phyloP scores from a whole-genome alignment of 2,329 filamentous ascomycete genomes.

The Aureobasidium sp. region DNA sequence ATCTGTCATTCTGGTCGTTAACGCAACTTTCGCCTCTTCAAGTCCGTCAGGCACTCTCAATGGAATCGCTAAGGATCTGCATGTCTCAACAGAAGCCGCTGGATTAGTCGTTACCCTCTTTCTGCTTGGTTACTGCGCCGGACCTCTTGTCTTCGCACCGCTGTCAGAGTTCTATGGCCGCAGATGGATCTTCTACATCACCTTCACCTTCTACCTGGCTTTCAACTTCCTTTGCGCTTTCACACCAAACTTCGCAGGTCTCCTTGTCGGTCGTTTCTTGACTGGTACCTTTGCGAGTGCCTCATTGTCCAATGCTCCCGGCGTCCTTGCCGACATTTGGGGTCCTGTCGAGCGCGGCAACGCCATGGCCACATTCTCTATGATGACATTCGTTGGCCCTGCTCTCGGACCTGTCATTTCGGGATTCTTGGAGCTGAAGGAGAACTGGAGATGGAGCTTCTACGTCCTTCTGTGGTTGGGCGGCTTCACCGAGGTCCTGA shows the following conservation, averaged over 20 bases:
- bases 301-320: conserved; percentile 34
- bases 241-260: conserved; percentile 43
- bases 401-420: conserved; percentile 46
- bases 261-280: conserved; percentile 48
- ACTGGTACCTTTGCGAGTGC: conserved; percentile 49
- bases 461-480: conserved; percentile 36
- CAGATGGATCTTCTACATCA: conserved; percentile 41
- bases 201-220: conserved; percentile 32
- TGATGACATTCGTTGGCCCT: conserved; percentile 47
- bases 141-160: conserved; percentile 56
- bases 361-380: conserved; percentile 46
- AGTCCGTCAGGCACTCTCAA: conserved; percentile 30
- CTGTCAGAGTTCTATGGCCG: conserved; percentile 58
- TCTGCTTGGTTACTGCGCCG: conserved; percentile 46
- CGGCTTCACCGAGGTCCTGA: conserved; percentile 29
- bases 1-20: conserved; percentile 42
- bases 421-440: conserved; percentile 49
- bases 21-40: conserved; percentile 47
- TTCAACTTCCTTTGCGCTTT: conserved; percentile 49
- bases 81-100: conserved; percentile 37
- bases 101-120: conserved; percentile 26
- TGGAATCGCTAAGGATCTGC: conserved; percentile 38
- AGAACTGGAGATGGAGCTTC: conserved; percentile 39
- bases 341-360: conserved; percentile 34
- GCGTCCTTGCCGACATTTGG: conserved; percentile 37